Conservation (phyloP, 2,329 filamentous ascomycete species). For the Colletotrichum lindemuthianum region DNA sequence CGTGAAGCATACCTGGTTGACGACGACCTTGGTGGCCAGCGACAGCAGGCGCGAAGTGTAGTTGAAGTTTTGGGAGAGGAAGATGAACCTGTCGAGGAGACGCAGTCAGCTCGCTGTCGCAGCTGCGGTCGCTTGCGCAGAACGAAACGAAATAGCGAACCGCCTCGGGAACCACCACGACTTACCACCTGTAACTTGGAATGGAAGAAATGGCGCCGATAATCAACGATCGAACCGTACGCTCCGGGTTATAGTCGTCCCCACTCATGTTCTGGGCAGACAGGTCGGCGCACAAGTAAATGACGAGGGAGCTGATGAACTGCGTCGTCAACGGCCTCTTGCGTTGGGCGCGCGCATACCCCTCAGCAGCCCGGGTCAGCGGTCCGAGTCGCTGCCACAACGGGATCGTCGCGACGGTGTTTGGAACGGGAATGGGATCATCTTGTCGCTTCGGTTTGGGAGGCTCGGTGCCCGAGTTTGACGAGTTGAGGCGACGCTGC, state of each 20-base stretch:
- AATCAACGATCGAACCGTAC: constrained; percentile 76
- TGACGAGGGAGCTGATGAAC: constrained; percentile 76
- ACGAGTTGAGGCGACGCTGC: constrained; percentile 43
- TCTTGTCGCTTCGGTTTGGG: constrained; percentile 37
- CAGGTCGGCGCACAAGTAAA: constrained; percentile 82
- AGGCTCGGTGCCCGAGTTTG: constrained; percentile 33
- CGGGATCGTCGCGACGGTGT: constrained; percentile 53
- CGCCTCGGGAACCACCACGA: constrained; percentile 1
- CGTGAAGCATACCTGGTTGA: constrained; percentile 85
- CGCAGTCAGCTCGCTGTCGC: neutral
- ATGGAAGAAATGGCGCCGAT: constrained; percentile 81
- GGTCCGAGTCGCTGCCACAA: constrained; percentile 69
- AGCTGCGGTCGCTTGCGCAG: neutral
- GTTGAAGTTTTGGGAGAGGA: constrained; percentile 84
- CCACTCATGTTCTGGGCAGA: constrained; percentile 77
- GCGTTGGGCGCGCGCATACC: constrained; percentile 77
- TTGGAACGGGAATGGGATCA: constrained; percentile 54
- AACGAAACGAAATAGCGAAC: neutral
- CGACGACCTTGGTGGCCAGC: constrained; percentile 77
- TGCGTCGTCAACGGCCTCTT: constrained; percentile 83
- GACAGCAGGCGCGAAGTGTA: constrained; percentile 78
- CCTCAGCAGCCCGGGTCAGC: constrained; percentile 61
- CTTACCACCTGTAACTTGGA: constrained; percentile 84
- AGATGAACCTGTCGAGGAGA: constrained; percentile 71
- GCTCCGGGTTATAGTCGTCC: constrained; percentile 72